phyloP scores from a whole-genome alignment of 768 basidiomycete genomes.

The Tylopilus sp. region DNA sequence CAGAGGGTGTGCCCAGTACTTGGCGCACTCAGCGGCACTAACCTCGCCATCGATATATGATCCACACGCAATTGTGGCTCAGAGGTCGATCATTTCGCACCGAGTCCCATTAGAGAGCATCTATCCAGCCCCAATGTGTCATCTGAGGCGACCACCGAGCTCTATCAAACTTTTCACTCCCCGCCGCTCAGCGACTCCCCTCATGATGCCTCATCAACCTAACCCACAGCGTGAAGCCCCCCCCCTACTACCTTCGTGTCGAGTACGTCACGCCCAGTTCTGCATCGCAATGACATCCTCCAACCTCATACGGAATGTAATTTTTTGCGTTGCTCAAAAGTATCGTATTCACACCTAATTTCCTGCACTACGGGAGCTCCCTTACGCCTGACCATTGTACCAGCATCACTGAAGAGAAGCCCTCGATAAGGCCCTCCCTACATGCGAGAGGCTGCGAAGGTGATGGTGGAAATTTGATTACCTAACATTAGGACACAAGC shows the following conservation, averaged over 20 bases:
- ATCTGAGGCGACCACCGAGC: not conserved
- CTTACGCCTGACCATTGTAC: not conserved
- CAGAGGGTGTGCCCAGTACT: slow-evolving; percentile 18
- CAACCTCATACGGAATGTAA: too few species aligned
- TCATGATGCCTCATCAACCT: too few species aligned
- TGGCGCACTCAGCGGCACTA: too few species aligned
- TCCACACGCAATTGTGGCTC: not conserved
- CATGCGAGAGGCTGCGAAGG: not conserved
- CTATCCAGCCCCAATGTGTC: not conserved
- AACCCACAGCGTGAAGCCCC: too few species aligned
- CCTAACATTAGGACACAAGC: not conserved
- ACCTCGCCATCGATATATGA: not conserved
- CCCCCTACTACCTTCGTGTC: not conserved
- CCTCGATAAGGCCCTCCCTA: not conserved
- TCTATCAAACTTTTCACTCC: not conserved
- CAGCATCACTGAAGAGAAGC: not conserved
- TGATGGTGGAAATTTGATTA: not conserved
- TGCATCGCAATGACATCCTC: too few species aligned
- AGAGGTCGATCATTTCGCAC: not conserved
- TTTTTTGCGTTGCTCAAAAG: too few species aligned
- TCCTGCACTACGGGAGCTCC: not conserved
- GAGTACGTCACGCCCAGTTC: not conserved
- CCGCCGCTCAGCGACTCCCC: not conserved
- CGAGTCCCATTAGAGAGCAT: not conserved
- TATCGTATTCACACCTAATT: too few species aligned